Evolutionary conservation across 2,329 filamentous ascomycete genomes (phyloP).

Genomic region (Botrytis paeoniae): DNA sequence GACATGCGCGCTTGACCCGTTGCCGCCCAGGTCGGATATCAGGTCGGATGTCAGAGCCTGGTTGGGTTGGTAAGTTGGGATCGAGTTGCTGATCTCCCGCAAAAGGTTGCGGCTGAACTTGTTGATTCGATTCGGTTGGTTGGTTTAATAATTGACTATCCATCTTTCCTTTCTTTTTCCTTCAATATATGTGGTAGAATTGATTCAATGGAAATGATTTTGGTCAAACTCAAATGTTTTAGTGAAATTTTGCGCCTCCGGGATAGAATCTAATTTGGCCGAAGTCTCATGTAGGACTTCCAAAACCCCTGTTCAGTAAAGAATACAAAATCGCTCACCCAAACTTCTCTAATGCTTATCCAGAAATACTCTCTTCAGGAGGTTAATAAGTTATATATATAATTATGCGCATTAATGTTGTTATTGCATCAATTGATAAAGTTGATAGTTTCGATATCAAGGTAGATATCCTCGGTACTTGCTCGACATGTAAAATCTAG

Average conservation of each 20-base stretch:
- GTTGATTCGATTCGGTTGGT: not conserved
- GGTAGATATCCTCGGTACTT: not conserved
- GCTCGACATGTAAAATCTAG: not conserved
- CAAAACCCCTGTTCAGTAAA: not conserved
- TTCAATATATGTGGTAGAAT: not conserved
- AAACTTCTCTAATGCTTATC: not conserved
- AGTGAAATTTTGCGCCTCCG: not conserved
- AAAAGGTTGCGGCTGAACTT: not conserved
- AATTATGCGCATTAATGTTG: not conserved
- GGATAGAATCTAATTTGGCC: not conserved
- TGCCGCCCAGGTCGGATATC: conserved; percentile 18
- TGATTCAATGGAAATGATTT: not conserved
- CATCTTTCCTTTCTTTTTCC: not conserved
- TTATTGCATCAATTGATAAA: not conserved
- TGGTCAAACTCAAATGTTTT: not conserved
- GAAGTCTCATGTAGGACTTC: not conserved
- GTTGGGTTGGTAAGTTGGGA: not conserved
- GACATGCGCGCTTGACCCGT: conserved; percentile 20
- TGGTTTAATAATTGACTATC: not conserved
- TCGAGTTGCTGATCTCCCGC: conserved; percentile 4
- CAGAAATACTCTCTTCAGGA: not conserved
- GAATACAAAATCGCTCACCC: not conserved
- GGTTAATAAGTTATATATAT: not conserved
- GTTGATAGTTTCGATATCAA: not conserved
- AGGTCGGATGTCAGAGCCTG: conserved; percentile 16